phyloP scores from a whole-genome alignment of 2,329 filamentous ascomycete genomes.

The Fusarium albidum region DNA sequence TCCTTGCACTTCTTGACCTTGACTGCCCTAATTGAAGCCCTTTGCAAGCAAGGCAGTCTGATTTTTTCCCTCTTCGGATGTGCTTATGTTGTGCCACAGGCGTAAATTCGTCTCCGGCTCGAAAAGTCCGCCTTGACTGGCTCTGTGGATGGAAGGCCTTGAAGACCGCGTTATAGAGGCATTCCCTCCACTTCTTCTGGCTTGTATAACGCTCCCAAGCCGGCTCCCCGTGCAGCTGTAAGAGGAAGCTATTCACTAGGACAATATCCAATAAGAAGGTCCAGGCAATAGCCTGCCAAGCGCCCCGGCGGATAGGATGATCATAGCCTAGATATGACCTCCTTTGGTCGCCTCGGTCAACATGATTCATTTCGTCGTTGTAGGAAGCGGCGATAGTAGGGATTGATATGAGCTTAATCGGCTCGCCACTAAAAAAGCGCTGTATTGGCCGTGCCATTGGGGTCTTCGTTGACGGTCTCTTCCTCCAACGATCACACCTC shows the following conservation, averaged over 20 bases:
- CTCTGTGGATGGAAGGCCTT: neutral
- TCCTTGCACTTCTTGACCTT: neutral
- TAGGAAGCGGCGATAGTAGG: slow-evolving; percentile 9
- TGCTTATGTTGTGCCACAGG: slow-evolving; percentile 12
- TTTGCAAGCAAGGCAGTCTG: slow-evolving; percentile 6
- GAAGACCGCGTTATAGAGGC: slow-evolving; percentile 5
- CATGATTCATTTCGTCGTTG: slow-evolving; percentile 19
- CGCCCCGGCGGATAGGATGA: slow-evolving; percentile 8
- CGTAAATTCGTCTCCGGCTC: slow-evolving; percentile 9
- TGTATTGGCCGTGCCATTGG: slow-evolving; percentile 3
- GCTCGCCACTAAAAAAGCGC: slow-evolving; percentile 17
- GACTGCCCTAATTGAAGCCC: slow-evolving; percentile 5
- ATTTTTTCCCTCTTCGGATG: slow-evolving; percentile 12
- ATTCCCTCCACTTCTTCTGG: slow-evolving; percentile 4
- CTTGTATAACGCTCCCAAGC: neutral
- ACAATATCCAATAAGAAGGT: slow-evolving; percentile 21
- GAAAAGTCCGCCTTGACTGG: slow-evolving; percentile 1
- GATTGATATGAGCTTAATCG: slow-evolving; percentile 2
- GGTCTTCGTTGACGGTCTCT: slow-evolving; percentile 6
- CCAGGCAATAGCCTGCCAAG: slow-evolving; percentile 23
- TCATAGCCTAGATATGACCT: slow-evolving; percentile 2
- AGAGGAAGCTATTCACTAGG: slow-evolving; percentile 18
- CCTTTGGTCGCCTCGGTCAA: slow-evolving; percentile 21
- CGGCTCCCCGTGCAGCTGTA: neutral
- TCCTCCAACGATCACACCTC: neutral